Evolutionary conservation across 2,329 filamentous ascomycete genomes (phyloP).

Genomic region (Cytospora schulzeri): DNA sequence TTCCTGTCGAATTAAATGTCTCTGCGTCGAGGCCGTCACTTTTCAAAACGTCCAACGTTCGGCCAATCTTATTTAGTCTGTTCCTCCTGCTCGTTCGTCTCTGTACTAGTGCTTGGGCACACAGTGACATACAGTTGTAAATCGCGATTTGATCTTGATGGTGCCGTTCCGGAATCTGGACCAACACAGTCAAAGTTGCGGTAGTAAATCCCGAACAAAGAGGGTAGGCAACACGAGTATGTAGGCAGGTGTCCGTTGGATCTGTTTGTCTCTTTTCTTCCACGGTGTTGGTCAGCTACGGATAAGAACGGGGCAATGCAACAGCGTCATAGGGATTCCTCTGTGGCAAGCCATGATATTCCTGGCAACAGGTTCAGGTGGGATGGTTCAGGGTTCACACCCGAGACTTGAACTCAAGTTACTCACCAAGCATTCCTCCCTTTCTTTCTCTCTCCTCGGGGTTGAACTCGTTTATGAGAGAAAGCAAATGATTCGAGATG

Average conservation of each 20-base stretch:
- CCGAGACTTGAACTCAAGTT: neutral
- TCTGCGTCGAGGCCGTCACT: conserved; percentile 5
- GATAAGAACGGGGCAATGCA: neutral
- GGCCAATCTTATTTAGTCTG: conserved; percentile 8
- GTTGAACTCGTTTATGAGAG: neutral
- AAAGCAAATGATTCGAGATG: conserved; percentile 9
- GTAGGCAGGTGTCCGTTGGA: neutral
- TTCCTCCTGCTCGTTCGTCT: conserved; percentile 4
- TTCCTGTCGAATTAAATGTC: conserved; percentile 19
- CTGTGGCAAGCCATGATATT: neutral
- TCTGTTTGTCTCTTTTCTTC: neutral
- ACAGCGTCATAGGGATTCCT: neutral
- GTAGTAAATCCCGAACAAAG: neutral
- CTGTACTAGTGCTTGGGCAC: conserved; percentile 12
- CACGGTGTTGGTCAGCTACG: conserved; percentile 11
- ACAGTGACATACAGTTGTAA: neutral
- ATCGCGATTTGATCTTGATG: conserved; percentile 4
- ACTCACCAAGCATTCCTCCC: neutral
- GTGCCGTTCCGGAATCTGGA: neutral
- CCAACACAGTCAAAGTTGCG: neutral
- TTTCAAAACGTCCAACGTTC: conserved; percentile 7
- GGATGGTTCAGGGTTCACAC: neutral
- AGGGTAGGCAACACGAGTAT: neutral
- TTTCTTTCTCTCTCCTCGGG: neutral
- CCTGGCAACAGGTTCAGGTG: neutral